Evolutionary conservation across 2,329 filamentous ascomycete species (phyloP).

Genomic region (Alternaria hordeiaustralica): DNA sequence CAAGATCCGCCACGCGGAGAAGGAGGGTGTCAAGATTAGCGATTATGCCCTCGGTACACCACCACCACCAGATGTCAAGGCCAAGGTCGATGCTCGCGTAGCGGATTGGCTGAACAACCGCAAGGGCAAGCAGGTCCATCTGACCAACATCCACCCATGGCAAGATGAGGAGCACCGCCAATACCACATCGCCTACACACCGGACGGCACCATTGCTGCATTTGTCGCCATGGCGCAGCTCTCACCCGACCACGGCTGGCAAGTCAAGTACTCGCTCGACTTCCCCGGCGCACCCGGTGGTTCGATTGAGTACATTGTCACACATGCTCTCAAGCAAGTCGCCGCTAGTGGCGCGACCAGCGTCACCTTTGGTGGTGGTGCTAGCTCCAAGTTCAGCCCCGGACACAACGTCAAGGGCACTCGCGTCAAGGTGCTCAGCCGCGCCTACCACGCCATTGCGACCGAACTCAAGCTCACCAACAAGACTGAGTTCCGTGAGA

Average conservation of each 20-base stretch:
- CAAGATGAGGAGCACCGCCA: constrained; percentile 81
- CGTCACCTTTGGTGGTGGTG: constrained; percentile 89
- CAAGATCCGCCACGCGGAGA: constrained; percentile 81
- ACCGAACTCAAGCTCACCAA: constrained; percentile 81
- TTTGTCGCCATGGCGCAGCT: constrained; percentile 86
- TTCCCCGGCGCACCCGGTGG: constrained; percentile 88
- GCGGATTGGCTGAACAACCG: constrained; percentile 79
- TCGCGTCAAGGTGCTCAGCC: constrained; percentile 79
- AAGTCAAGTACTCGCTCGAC: constrained; percentile 95
- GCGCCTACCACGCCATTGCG: constrained; percentile 81
- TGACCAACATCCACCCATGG: constrained; percentile 91
- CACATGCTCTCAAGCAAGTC: constrained; percentile 70
- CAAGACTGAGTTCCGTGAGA: constrained; percentile 89
- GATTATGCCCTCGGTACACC: constrained; percentile 71
- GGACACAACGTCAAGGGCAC: constrained; percentile 83
- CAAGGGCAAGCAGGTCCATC: constrained; percentile 85
- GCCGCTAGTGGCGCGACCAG: constrained; percentile 65
- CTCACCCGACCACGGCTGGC: constrained; percentile 81
- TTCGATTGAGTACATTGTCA: constrained; percentile 83
- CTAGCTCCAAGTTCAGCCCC: constrained; percentile 73
- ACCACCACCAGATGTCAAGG: constrained; percentile 69
- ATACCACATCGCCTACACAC: constrained; percentile 81
- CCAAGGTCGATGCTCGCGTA: constrained; percentile 74
- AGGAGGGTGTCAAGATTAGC: constrained; percentile 81
- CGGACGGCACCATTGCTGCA: constrained; percentile 73